Conservation (phyloP, 2,329 filamentous ascomycete genomes). For the Aspergillus japonicus region DNA sequence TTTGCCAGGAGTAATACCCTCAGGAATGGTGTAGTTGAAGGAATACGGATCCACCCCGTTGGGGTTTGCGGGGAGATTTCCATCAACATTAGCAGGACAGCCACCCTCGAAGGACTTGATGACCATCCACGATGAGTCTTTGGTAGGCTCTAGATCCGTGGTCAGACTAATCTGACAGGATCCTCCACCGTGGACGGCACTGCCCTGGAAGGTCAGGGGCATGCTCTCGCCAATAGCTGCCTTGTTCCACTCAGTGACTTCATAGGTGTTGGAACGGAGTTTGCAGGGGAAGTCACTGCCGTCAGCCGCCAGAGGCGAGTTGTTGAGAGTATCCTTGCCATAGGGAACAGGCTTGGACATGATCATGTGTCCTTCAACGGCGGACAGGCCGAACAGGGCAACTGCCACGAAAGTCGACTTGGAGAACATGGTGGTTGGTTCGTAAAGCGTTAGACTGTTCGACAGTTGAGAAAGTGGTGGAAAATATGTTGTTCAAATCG, state of each 20-base stretch:
- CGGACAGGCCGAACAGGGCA: conserved; percentile 53
- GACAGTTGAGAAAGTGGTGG: conserved; percentile 18
- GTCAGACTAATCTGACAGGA: conserved; percentile 89
- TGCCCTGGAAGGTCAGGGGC: conserved; percentile 64
- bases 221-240: conserved; percentile 65
- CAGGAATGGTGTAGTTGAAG: conserved; percentile 71
- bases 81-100: conserved; percentile 65
- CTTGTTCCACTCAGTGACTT: conserved; percentile 52
- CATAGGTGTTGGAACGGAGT: conserved; percentile 44
- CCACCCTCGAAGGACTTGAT: conserved; percentile 86
- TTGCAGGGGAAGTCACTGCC: conserved; percentile 85
- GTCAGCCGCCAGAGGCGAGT: conserved; percentile 60
- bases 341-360: conserved; percentile 70
- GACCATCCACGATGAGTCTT: conserved; percentile 74
- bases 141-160: conserved; percentile 68
- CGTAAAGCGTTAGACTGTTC: conserved; percentile 11
- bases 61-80: conserved; percentile 58
- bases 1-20: conserved; percentile 69
- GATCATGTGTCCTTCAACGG: conserved; percentile 71
- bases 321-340: conserved; percentile 50
- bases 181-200: conserved; percentile 82
- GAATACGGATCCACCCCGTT: conserved; percentile 49
- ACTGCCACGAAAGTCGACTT: conserved; percentile 34
- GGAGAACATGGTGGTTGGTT: conserved; percentile 29
- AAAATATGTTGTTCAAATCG: conserved; percentile 26